phyloP scores from a whole-genome alignment of 495 filamentous ascomycete species.

The Haplographium delicatum region DNA sequence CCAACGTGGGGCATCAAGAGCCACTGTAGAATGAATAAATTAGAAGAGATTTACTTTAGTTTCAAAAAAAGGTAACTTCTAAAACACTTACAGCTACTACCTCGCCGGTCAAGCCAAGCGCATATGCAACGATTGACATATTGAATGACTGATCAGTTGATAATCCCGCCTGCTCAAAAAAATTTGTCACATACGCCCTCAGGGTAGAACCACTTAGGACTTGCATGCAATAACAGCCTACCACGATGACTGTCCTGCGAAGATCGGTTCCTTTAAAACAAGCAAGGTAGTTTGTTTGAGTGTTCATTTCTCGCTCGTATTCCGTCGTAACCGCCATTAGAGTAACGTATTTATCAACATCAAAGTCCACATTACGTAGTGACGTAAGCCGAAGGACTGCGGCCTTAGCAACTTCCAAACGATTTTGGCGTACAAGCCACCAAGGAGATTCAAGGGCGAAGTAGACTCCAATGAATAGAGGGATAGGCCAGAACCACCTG shows the following conservation, averaged over 20 bases:
- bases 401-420: background rate
- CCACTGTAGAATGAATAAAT: slow-evolving; percentile 47
- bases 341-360: slow-evolving; percentile 20
- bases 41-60: too few relatives aligned
- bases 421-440: background rate
- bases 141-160: slow-evolving; percentile 45
- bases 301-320: slow-evolving; percentile 50
- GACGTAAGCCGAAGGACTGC: background rate
- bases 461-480: slow-evolving; percentile 64
- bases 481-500: slow-evolving; percentile 27
- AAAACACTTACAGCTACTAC: slow-evolving; percentile 41
- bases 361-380: slow-evolving; percentile 14
- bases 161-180: slow-evolving; percentile 56
- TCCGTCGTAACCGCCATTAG: slow-evolving; percentile 54
- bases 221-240: slow-evolving; percentile 60
- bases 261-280: slow-evolving; percentile 63
- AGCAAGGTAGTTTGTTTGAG: slow-evolving; percentile 54
- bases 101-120: too few relatives aligned
- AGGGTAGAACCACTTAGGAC: slow-evolving; percentile 47
- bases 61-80: slow-evolving; percentile 44
- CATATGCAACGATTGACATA: slow-evolving; percentile 40
- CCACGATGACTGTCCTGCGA: slow-evolving; percentile 64
- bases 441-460: slow-evolving; percentile 36
- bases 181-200: slow-evolving; percentile 54
- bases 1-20: slow-evolving; percentile 43